These are phyloP conservation scores for Pyrrhoderma noxium DNA, from an alignment of 1,284 basidiomycete genomes.

Conservation along the genomic window DNA sequence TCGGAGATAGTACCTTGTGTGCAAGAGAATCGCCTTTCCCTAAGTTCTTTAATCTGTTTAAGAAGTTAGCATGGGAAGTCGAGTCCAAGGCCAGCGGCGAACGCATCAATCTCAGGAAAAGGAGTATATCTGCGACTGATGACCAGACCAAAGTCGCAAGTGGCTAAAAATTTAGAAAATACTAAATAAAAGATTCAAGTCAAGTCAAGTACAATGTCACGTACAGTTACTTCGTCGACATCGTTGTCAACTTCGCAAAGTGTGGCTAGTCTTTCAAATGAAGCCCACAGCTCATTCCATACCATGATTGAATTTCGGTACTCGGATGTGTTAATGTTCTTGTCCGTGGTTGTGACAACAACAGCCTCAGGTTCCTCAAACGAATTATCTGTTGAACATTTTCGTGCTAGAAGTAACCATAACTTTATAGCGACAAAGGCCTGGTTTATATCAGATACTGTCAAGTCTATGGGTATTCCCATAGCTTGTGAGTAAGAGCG, in stretches of 20 bases:
- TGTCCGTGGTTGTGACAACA: not conserved
- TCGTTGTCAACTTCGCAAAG: slow-evolving; percentile 42
- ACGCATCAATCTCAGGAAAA: slow-evolving; percentile 51
- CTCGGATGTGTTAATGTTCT: slow-evolving; percentile 7
- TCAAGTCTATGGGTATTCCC: slow-evolving; percentile 30
- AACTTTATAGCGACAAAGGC: slow-evolving; percentile 60
- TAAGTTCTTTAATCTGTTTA: slow-evolving; percentile 42
- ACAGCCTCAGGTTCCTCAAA: slow-evolving; percentile 1
- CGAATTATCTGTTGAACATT: slow-evolving; percentile 22
- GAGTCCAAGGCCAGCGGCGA: slow-evolving; percentile 48
- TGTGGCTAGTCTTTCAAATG: slow-evolving; percentile 48
- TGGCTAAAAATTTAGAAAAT: slow-evolving; percentile 35
- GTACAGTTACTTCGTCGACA: slow-evolving; percentile 35
- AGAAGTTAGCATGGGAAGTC: slow-evolving; percentile 39
- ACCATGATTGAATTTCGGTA: slow-evolving; percentile 36
- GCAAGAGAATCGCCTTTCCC: slow-evolving; percentile 39
- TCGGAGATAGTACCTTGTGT: slow-evolving; percentile 36
- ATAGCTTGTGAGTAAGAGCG: slow-evolving; percentile 30
- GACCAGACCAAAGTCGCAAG: slow-evolving; percentile 48
- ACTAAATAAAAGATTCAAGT: not conserved
- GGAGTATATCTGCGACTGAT: slow-evolving; percentile 55
- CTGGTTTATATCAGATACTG: slow-evolving; percentile 53
- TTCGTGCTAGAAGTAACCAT: slow-evolving; percentile 54
- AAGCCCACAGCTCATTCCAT: slow-evolving; percentile 71
- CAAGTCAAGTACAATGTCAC: not conserved